phyloP scores from a whole-genome alignment of 2,329 filamentous ascomycete genomes.

The Aspergillus caelatus region DNA sequence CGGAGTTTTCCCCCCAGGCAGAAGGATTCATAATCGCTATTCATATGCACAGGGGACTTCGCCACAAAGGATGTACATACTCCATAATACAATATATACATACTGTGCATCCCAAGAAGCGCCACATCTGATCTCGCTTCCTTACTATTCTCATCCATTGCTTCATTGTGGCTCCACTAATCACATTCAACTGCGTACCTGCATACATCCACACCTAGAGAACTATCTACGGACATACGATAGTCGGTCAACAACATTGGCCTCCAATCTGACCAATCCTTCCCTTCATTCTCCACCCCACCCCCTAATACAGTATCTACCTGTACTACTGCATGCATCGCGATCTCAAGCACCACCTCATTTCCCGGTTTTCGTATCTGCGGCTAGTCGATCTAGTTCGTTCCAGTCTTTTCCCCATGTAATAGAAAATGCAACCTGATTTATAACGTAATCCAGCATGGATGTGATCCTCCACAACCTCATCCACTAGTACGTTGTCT shows the following conservation, averaged over 20 bases:
- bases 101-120: background rate
- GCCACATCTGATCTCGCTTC: background rate
- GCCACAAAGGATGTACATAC: background rate
- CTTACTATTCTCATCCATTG: background rate
- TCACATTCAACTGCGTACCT: slow-evolving; percentile 2
- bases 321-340: slow-evolving; percentile 5
- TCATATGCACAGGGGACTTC: background rate
- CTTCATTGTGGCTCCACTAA: slow-evolving; percentile 4
- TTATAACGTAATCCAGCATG: background rate
- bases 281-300: background rate
- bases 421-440: background rate
- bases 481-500: background rate
- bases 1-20: background rate
- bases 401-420: background rate
- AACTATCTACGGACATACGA: background rate
- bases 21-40: background rate
- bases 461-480: background rate
- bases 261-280: background rate
- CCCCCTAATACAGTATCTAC: background rate
- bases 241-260: background rate
- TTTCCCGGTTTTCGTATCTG: slow-evolving; percentile 19
- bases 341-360: slow-evolving; percentile 1
- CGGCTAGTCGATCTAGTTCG: background rate
- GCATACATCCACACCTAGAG: background rate
- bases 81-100: background rate